Percentiles rank a stretch among this genome's conserved stretches.
phyloP scores from a whole-genome alignment of 805 yeast species.

The Cyberlindnera lachancei region DNA sequence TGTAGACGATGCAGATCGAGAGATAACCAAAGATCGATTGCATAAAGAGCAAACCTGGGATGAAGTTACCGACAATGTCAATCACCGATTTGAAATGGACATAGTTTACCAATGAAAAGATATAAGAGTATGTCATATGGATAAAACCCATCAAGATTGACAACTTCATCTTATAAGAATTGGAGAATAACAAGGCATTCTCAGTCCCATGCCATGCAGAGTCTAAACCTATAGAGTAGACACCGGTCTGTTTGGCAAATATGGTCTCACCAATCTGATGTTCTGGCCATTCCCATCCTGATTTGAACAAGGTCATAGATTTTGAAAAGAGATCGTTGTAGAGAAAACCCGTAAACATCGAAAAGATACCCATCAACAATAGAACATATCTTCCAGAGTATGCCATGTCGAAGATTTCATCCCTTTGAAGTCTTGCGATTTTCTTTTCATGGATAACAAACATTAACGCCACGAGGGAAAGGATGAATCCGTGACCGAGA shows the following conservation, averaged over 20 bases:
- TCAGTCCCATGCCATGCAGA: conserved; percentile 99
- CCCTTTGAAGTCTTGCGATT: conserved; percentile 65
- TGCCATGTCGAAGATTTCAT: conserved; percentile 96
- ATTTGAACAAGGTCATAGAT: conserved; percentile 75
- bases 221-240: conserved; percentile 82
- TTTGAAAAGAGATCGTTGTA: conserved; percentile 92
- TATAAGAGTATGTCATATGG: conserved; percentile 88
- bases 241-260: conserved; percentile 57
- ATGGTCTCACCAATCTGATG: conserved; percentile 60
- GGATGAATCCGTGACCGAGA: conserved; percentile 87
- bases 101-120: conserved; percentile 80
- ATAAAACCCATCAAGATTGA: conserved; percentile 90
- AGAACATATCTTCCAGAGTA: conserved; percentile 86
- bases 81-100: conserved; percentile 59
- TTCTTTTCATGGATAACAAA: conserved; percentile 69
- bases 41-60: conserved; percentile 93
- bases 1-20: conserved; percentile 78
- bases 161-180: conserved; percentile 95
- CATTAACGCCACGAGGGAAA: conserved; percentile 63
- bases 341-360: conserved; percentile 90
- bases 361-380: conserved; percentile 86
- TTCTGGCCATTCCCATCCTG: conserved; percentile 95
- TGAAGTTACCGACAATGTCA: conserved; percentile 87
- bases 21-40: conserved; percentile 94
- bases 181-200: conserved; percentile 80